Conservation (phyloP, 208 protist species). For the Acanthamoeba sp. region DNA sequence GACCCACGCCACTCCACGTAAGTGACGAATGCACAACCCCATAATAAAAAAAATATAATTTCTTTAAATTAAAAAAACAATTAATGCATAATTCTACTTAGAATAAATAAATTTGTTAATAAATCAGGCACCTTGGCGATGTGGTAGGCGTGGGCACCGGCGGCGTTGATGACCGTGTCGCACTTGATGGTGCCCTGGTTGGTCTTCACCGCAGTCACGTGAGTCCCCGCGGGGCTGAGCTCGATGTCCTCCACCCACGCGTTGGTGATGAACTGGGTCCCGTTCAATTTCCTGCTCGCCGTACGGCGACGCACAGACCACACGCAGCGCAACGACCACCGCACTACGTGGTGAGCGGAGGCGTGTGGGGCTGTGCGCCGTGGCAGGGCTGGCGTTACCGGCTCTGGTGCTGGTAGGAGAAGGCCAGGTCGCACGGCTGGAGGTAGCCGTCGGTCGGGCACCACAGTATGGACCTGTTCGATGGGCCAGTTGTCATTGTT, state of each 20-base stretch:
- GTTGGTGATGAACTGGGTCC: slow-evolving; percentile 5
- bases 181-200: slow-evolving; percentile 60
- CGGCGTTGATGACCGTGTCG: slow-evolving; percentile 72
- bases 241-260: slow-evolving; percentile 52
- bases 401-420: slow-evolving; percentile 67
- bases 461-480: slow-evolving; percentile 61
- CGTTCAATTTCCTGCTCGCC: background rate
- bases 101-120: no score
- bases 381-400: background rate
- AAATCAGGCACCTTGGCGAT: slow-evolving; percentile 76
- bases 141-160: slow-evolving; percentile 70
- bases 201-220: slow-evolving; percentile 40
- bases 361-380: no score
- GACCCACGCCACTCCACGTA: background rate
- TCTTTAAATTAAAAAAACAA: no score
- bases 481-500: background rate
- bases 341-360: no score
- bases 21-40: no score
- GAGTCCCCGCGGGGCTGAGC: slow-evolving; percentile 1
- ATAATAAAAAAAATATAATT: no score
- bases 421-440: slow-evolving; percentile 54
- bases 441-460: slow-evolving; percentile 71
- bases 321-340: no score
- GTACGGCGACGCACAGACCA: background rate
- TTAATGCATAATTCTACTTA: no score